phyloP scores from a whole-genome alignment of 2,329 filamentous ascomycete species.

The Myriosclerotinia duriaeana region DNA sequence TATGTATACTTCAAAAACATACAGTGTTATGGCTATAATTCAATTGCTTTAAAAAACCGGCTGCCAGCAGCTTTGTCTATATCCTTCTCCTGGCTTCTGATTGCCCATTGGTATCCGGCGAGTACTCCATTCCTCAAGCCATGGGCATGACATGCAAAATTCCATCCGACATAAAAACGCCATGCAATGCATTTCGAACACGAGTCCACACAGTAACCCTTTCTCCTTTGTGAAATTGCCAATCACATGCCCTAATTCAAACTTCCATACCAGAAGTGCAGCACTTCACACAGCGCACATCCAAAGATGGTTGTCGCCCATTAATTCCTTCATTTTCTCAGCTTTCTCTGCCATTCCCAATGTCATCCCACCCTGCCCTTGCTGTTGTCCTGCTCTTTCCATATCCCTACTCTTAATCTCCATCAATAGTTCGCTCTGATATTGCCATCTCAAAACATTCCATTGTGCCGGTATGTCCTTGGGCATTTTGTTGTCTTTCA shows the following conservation, averaged over 20 bases:
- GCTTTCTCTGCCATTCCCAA: neutral
- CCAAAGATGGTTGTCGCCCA: conserved; percentile 13
- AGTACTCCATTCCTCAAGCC: conserved; percentile 1
- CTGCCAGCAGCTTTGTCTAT: conserved; percentile 10
- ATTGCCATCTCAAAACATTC: conserved; percentile 23
- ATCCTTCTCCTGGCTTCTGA: neutral
- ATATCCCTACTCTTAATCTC: conserved; percentile 17
- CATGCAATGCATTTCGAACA: neutral
- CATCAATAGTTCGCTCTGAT: conserved; percentile 14
- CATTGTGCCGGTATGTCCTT: conserved; percentile 19
- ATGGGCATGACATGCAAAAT: neutral
- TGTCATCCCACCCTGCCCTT: neutral
- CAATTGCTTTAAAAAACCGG: neutral
- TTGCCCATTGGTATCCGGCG: conserved; percentile 3
- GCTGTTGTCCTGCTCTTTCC: neutral
- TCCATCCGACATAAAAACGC: conserved; percentile 1
- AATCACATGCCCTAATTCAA: neutral
- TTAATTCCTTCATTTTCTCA: neutral
- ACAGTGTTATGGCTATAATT: neutral
- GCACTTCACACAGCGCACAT: conserved; percentile 15
- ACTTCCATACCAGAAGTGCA: neutral
- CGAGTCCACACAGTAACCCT: too few relatives aligned
- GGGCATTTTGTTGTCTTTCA: conserved; percentile 22
- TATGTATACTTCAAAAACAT: neutral
- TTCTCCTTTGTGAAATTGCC: neutral